Evolutionary conservation across 2,329 filamentous ascomycete species (phyloP).

Genomic region (Bipolaris victoriae): DNA sequence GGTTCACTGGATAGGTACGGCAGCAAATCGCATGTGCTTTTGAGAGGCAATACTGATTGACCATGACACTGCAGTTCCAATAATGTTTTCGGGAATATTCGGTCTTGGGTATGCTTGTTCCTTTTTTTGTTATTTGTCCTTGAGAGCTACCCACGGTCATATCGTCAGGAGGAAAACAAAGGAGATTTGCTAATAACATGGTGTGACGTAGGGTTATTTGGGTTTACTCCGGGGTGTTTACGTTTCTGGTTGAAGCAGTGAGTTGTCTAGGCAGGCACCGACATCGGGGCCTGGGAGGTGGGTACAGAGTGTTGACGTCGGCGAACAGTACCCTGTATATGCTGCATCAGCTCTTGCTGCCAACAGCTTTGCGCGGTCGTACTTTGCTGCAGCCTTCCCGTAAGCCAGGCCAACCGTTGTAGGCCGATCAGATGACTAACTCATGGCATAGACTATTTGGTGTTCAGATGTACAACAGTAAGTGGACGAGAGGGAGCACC

Average conservation of each 20-base stretch:
- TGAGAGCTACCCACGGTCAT: slow-evolving; percentile 20
- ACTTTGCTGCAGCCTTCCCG: slow-evolving; percentile 57
- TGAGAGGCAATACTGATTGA: slow-evolving; percentile 42
- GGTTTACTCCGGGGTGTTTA: slow-evolving; percentile 84
- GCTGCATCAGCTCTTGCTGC: slow-evolving; percentile 58
- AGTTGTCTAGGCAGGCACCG: slow-evolving; percentile 33
- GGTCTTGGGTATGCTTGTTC: slow-evolving; percentile 49
- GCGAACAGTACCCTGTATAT: slow-evolving; percentile 55
- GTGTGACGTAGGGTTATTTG: slow-evolving; percentile 67
- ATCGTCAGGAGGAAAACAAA: slow-evolving; percentile 19
- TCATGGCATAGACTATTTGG: slow-evolving; percentile 43
- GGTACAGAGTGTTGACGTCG: slow-evolving; percentile 31
- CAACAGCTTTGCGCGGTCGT: slow-evolving; percentile 57
- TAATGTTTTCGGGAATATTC: slow-evolving; percentile 57
- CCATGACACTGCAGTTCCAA: slow-evolving; percentile 52
- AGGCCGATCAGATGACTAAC: slow-evolving; percentile 8
- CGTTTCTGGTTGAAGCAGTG: slow-evolving; percentile 74
- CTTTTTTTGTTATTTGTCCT: slow-evolving; percentile 8
- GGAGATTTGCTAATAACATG: slow-evolving; percentile 44
- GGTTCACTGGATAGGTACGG: slow-evolving; percentile 59
- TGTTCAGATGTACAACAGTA: slow-evolving; percentile 60
- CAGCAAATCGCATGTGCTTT: slow-evolving; percentile 21
- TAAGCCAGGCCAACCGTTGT: slow-evolving; percentile 23
- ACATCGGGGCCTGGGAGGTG: slow-evolving; percentile 30
- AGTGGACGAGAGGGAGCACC: slow-evolving; percentile 41